These are phyloP conservation scores for Daedaleopsis nitida DNA, from an alignment of 768 basidiomycete genomes.

Conservation along the genomic window DNA sequence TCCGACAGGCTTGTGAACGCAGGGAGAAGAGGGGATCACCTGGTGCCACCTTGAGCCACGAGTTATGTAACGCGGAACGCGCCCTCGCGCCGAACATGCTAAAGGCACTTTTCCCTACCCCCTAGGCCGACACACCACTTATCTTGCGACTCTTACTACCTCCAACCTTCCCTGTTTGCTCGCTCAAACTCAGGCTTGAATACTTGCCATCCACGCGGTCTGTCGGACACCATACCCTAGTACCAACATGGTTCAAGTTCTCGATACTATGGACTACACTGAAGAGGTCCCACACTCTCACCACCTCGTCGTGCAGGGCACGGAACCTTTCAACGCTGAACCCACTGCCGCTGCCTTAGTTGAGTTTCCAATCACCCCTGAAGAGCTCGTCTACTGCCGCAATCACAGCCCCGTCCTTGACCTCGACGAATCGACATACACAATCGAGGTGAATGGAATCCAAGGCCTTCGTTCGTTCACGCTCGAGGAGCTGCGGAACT, in stretches of 20 bases:
- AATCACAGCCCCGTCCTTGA: constrained; percentile 67
- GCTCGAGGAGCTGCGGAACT: constrained; percentile 40
- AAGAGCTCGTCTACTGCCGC: constrained; percentile 66
- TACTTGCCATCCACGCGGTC: background rate
- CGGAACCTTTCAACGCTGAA: constrained; percentile 71
- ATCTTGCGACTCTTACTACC: background rate
- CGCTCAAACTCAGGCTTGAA: background rate
- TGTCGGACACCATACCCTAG: background rate
- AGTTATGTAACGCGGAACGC: constrained; percentile 18
- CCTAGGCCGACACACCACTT: background rate
- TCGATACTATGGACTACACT: constrained; percentile 17
- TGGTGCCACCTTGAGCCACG: constrained; percentile 12
- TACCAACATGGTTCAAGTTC: background rate
- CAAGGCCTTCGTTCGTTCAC: constrained; percentile 39
- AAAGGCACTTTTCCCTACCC: constrained; percentile 6
- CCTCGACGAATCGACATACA: constrained; percentile 43
- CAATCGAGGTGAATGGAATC: constrained; percentile 6
- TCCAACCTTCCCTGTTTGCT: background rate
- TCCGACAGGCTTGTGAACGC: background rate
- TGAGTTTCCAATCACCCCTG: constrained; percentile 62
- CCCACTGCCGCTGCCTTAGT: constrained; percentile 56
- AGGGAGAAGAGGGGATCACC: constrained; percentile 5
- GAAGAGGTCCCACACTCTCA: constrained; percentile 52
- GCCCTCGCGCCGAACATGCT: background rate
- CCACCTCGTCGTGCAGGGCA: constrained; percentile 45